Evolutionary conservation across 1,284 basidiomycete species (phyloP).

Genomic region (Bjerkandera adusta): DNA sequence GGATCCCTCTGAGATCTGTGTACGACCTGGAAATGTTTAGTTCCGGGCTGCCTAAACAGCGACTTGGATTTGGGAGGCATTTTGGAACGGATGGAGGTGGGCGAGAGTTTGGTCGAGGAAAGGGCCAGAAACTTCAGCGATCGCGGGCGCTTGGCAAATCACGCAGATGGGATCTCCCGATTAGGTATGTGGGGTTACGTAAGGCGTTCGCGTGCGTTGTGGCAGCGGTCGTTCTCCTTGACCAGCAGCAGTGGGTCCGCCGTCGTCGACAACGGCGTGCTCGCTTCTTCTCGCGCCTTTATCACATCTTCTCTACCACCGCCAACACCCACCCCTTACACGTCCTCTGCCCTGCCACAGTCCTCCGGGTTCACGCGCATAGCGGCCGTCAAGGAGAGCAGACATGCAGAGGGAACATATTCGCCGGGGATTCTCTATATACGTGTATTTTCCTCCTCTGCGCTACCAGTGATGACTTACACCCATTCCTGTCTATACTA

Average conservation of each 20-base stretch:
- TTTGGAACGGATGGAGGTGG: neutral
- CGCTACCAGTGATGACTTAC: conserved; percentile 40
- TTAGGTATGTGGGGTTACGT: conserved; percentile 13
- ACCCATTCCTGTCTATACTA: conserved; percentile 61
- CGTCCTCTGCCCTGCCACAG: neutral
- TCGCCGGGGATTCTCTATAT: conserved; percentile 83
- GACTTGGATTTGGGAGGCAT: conserved; percentile 50
- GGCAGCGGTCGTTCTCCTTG: conserved; percentile 13
- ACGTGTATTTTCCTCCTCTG: conserved; percentile 45
- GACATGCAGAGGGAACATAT: conserved; percentile 69
- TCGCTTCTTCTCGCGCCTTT: conserved; percentile 4
- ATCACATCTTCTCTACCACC: neutral
- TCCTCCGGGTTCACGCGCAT: conserved; percentile 6
- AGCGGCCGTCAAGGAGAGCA: conserved; percentile 10
- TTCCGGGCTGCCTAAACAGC: conserved; percentile 85
- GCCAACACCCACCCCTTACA: neutral
- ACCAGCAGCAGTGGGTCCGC: conserved; percentile 12
- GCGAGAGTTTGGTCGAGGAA: neutral
- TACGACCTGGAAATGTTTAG: conserved; percentile 95
- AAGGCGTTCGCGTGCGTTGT: conserved; percentile 14
- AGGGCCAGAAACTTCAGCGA: neutral
- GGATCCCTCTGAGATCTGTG: conserved; percentile 97
- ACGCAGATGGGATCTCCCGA: conserved; percentile 7
- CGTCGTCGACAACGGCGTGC: conserved; percentile 8
- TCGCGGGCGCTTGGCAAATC: neutral